These are phyloP conservation scores for Colletotrichum paranaense DNA, from an alignment of 2,329 filamentous ascomycete genomes.

Conservation along the genomic window DNA sequence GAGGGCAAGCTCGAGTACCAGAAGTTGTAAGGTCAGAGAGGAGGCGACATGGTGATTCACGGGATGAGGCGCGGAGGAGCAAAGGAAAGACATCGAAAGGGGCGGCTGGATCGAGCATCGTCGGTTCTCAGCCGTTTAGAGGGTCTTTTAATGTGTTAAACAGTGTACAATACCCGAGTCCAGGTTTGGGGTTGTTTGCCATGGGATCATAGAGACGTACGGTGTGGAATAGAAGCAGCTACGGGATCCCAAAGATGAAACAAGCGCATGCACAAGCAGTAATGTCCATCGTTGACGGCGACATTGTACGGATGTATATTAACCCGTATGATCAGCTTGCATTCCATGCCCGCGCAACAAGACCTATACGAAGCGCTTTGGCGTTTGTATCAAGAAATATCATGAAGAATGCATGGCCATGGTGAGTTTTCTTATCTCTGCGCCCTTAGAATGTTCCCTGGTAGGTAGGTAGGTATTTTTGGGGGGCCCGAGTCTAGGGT, in stretches of 20 bases:
- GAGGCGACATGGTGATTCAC: conserved; percentile 1
- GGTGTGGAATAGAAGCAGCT: conserved; percentile 20
- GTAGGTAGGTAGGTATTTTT: neutral
- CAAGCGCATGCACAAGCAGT: neutral
- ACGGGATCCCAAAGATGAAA: neutral
- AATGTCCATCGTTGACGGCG: neutral
- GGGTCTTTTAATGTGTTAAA: conserved; percentile 27
- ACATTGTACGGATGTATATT: neutral
- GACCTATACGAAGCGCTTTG: neutral
- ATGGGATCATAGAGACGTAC: conserved; percentile 15
- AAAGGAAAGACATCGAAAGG: conserved; percentile 6
- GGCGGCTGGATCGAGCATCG: conserved; percentile 4
- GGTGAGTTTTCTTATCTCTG: neutral
- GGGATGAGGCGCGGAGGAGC: neutral
- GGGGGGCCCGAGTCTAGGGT: neutral
- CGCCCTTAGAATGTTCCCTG: neutral
- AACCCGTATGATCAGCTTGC: neutral
- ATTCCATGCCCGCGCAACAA: no score
- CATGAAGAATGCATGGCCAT: neutral
- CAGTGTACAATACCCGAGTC: conserved; percentile 36
- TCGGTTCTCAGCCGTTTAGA: conserved; percentile 10
- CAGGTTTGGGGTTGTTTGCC: conserved; percentile 34
- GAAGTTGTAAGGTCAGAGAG: conserved; percentile 72
- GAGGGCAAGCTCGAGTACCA: conserved; percentile 98
- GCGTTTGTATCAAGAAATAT: no score